Evolutionary conservation across 1,284 basidiomycete genomes (phyloP).

Genomic region (Irpex sp.): DNA sequence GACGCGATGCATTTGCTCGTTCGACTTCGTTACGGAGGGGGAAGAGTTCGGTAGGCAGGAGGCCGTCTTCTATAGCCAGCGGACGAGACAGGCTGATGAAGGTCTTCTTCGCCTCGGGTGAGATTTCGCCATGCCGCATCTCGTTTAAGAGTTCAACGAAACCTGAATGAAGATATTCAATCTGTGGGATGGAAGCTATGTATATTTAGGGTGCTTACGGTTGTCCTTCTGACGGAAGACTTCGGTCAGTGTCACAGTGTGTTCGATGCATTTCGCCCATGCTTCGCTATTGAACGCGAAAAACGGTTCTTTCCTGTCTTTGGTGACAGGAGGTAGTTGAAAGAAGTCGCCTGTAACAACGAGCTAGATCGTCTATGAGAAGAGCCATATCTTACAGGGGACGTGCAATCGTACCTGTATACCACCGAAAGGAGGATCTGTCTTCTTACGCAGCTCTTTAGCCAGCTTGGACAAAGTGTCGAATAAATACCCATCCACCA

Average conservation of each 20-base stretch:
- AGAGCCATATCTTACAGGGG: neutral
- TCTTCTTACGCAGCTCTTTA: conserved; percentile 48
- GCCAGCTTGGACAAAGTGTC: conserved; percentile 67
- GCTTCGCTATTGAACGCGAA: conserved; percentile 90
- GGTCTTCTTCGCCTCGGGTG: conserved; percentile 38
- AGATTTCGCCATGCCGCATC: conserved; percentile 73
- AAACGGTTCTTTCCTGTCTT: conserved; percentile 35
- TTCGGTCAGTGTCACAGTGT: conserved; percentile 84
- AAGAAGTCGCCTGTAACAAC: conserved; percentile 95
- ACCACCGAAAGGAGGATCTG: conserved; percentile 81
- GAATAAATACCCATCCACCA: conserved; percentile 93
- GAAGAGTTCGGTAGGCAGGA: conserved; percentile 61
- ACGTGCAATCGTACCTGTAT: conserved; percentile 64
- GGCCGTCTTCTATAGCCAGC: conserved; percentile 35
- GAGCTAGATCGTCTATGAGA: conserved; percentile 41
- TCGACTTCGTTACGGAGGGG: conserved; percentile 68
- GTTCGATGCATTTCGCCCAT: conserved; percentile 78
- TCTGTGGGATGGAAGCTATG: too few species aligned
- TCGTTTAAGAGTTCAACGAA: conserved; percentile 91
- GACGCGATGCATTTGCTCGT: conserved; percentile 33
- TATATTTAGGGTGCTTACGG: too few species aligned
- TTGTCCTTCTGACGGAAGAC: conserved; percentile 79
- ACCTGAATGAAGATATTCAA: conserved; percentile 36
- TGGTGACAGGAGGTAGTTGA: conserved; percentile 90
- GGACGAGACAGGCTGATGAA: conserved; percentile 45